Evolutionary conservation across 2,329 filamentous ascomycete genomes (phyloP).

Genomic region (Penicillium sp.): DNA sequence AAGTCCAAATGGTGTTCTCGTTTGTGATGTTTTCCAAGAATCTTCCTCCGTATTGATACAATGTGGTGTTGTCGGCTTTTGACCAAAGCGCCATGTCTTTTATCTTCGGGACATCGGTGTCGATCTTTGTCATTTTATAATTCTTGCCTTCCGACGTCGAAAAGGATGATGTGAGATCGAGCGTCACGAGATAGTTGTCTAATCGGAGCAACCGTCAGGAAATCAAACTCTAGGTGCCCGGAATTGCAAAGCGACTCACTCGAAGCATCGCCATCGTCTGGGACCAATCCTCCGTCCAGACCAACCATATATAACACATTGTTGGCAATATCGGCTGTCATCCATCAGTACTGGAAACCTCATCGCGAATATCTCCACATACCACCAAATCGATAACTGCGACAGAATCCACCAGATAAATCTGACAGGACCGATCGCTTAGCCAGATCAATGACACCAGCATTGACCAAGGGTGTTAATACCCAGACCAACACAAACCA

Average conservation of each 20-base stretch:
- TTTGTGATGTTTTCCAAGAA: slow-evolving; percentile 1
- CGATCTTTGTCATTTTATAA: slow-evolving; percentile 15
- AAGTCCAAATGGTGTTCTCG: slow-evolving; percentile 13
- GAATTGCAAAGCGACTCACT: slow-evolving; percentile 3
- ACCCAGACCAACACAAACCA: background rate
- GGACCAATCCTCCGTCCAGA: slow-evolving; percentile 14
- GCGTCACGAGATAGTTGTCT: slow-evolving; percentile 16
- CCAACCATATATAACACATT: slow-evolving; percentile 14
- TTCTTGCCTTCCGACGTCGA: slow-evolving; percentile 9
- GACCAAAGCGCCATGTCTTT: slow-evolving; percentile 17
- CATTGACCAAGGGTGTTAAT: background rate
- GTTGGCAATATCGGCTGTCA: slow-evolving; percentile 13
- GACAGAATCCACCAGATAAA: slow-evolving; percentile 14
- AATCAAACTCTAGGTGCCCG: too few relatives aligned
- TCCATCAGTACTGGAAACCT: background rate
- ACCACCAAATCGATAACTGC: slow-evolving; percentile 17
- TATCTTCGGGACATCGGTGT: slow-evolving; percentile 5
- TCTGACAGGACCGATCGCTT: background rate
- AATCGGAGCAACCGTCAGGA: background rate
- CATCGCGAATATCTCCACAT: background rate
- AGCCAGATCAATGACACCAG: background rate
- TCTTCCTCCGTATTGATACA: slow-evolving; percentile 14
- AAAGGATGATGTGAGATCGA: slow-evolving; percentile 10
- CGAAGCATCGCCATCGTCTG: slow-evolving; percentile 8
- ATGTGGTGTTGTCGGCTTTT: slow-evolving; percentile 8